Percentiles rank a stretch among this genome's conserved stretches.
These are phyloP conservation scores for Sugiyamaella japonica DNA, from an alignment of 1,139 yeast genomes.

Conservation along the genomic window DNA sequence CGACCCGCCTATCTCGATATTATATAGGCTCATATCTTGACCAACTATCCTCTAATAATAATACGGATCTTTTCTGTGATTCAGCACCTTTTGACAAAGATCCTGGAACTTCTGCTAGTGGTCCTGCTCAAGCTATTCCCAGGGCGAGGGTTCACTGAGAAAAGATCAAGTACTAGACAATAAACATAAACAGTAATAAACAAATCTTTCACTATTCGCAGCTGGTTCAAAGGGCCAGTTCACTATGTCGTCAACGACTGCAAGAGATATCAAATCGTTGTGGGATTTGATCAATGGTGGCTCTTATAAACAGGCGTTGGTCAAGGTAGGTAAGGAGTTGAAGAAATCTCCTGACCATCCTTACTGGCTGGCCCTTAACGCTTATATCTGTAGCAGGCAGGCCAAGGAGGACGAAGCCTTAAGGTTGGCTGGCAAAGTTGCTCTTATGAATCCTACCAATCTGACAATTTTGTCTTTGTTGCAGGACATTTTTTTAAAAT, in stretches of 20 bases:
- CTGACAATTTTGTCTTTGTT: slow-evolving; percentile 32
- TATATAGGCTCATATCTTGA: no score
- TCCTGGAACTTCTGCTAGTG: no score
- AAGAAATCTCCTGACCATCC: slow-evolving; percentile 56
- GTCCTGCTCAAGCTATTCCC: no score
- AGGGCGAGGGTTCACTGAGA: not conserved
- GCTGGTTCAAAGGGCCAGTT: not conserved
- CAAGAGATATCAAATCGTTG: slow-evolving; percentile 33
- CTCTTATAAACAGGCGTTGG: slow-evolving; percentile 54
- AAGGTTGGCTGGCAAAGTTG: slow-evolving; percentile 45
- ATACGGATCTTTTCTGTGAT: no score
- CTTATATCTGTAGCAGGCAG: slow-evolving; percentile 46
- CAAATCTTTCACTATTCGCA: no score
- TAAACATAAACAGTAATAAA: no score
- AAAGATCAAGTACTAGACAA: no score
- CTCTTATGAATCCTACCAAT: slow-evolving; percentile 54
- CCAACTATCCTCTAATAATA: no score
- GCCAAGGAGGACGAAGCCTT: slow-evolving; percentile 51
- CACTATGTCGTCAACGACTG: slow-evolving; percentile 5
- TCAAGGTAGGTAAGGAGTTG: slow-evolving; percentile 51
- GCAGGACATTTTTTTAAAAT: slow-evolving; percentile 28
- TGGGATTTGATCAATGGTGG: slow-evolving; percentile 55
- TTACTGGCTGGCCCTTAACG: slow-evolving; percentile 52
- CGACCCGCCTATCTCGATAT: no score
- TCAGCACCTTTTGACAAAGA: no score